Evolutionary conservation across 495 filamentous ascomycete species (phyloP), one percentile per base, ranked within the genome.

Genomic region (Penicillium pulvis): DNA sequence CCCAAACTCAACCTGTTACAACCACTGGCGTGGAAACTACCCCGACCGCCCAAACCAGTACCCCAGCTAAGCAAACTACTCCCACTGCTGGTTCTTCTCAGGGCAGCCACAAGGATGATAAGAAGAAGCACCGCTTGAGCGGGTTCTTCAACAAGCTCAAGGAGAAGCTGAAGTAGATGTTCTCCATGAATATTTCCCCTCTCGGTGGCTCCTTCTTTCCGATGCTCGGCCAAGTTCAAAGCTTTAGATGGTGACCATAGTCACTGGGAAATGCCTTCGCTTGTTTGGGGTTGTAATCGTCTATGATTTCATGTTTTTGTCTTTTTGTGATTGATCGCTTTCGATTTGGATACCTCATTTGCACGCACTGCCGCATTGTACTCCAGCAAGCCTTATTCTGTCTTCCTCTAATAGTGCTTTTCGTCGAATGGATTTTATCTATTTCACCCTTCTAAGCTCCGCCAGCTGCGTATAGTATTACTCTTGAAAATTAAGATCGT

Each of bases 81-180:
- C 12, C 39, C 16, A 16, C 62, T 51, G 58, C 58, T 42, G 46
- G 12, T 33, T 61, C 62, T 33, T 61, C 62, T 24, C 60, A 61
- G 36, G 55, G 51, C n/a, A 55, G 52, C 33, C 49, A 56, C 35
- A 75, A 78, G 57, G 73, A 73, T 46, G 61, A 80, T 62, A 83
- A 81, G 66, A 82, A 81, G 71, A 75, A 75, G 63, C 72, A 74
- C 53, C 72, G 75, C 46, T 61, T 69, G 42, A 80, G 79, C 50
- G 72, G 72, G 14, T 78, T 82, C 56, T 82, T 83, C 63, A 62
- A 63, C 20, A 81, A 75, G 63, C 62, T 83, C 52, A 82, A 80
- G 69, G 76, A 79, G 61, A 79, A 78, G 75, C 65, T 79, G 47
- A 77, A 76, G 58, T 74, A 73, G 49, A 69, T 49, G 14, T 28